Conservation (phyloP, 2,329 filamentous ascomycete species). For the Aspergillus novoparasiticus region DNA sequence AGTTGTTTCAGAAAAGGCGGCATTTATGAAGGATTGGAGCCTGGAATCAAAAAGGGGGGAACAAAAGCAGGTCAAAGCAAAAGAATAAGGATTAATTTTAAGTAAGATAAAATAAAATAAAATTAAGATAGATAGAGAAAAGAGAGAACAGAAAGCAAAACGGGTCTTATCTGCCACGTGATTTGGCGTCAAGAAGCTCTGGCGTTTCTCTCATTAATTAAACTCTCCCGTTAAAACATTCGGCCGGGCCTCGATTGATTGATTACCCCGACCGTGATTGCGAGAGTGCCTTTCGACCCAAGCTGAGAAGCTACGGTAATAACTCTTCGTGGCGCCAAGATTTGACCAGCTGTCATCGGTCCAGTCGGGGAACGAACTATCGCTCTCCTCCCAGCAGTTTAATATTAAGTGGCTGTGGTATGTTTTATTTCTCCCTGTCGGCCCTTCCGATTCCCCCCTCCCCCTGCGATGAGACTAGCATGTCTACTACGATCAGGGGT, state of each 20-base stretch:
- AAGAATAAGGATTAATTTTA: not conserved
- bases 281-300: not conserved
- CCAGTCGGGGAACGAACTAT: not conserved
- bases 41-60: not conserved
- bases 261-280: constrained; percentile 9
- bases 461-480: constrained; percentile 1
- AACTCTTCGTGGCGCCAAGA: constrained; percentile 7
- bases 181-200: constrained; percentile 17
- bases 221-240: constrained; percentile 21
- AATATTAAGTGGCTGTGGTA: constrained; percentile 8
- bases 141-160: not conserved
- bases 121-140: no score
- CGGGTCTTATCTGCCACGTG: constrained; percentile 26
- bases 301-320: constrained; percentile 7
- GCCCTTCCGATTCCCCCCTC: constrained; percentile 15
- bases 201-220: constrained; percentile 12
- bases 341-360: constrained; percentile 8
- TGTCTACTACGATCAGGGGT: constrained; percentile 9
- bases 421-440: constrained; percentile 15
- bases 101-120: no score
- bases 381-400: not conserved
- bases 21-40: not conserved
- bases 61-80: not conserved
- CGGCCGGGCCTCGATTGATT: constrained; percentile 15
- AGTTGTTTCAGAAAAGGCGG: not conserved